phyloP scores from a whole-genome alignment of 345 rosid species.

The Dovyalis caffra region DNA sequence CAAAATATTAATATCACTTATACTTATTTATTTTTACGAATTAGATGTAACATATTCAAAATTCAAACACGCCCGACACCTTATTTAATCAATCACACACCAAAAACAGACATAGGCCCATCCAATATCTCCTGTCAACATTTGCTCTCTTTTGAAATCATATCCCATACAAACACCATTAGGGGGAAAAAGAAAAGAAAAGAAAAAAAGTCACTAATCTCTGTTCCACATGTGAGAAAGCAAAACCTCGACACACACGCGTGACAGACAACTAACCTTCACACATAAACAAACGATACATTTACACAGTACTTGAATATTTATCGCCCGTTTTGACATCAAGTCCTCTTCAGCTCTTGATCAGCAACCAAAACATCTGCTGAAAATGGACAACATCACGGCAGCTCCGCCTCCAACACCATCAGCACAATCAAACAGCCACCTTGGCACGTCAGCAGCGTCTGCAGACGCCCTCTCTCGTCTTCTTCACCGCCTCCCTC shows the following conservation, averaged over 20 bases:
- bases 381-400: slow-evolving; percentile 48
- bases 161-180: background rate
- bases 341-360: slow-evolving; percentile 56
- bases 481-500: slow-evolving; percentile 77
- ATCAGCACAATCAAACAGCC: slow-evolving; percentile 42
- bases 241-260: background rate
- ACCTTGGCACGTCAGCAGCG: slow-evolving; percentile 34
- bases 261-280: background rate
- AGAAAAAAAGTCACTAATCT: no score
- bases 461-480: slow-evolving; percentile 57
- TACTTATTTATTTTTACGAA: no score
- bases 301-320: background rate
- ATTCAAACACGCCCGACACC: no score
- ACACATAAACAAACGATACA: background rate
- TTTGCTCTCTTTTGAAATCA: background rate
- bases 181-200: no score
- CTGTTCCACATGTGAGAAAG: background rate
- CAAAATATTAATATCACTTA: no score
- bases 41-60: no score
- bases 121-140: background rate
- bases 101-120: background rate
- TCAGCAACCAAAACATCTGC: slow-evolving; percentile 40
- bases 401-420: slow-evolving; percentile 89
- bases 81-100: no score
- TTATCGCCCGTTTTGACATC: background rate